Evolutionary conservation across 2,329 filamentous ascomycete genomes (phyloP).

Genomic region (Fusarium stilboides): DNA sequence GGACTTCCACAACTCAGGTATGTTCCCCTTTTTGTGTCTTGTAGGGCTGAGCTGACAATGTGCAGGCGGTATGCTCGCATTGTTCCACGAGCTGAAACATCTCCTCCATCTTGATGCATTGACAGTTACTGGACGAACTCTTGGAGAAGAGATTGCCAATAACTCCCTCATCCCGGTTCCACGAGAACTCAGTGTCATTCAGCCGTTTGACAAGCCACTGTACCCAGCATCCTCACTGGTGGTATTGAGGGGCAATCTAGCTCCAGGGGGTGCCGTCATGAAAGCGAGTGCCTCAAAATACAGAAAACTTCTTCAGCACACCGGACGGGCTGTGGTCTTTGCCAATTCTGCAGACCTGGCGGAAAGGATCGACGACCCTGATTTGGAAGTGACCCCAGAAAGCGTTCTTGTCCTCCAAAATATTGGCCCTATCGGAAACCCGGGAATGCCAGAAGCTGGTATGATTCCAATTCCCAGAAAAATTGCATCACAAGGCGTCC

Average conservation of each 20-base stretch:
- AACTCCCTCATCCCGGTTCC: constrained; percentile 72
- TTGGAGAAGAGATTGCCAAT: constrained; percentile 83
- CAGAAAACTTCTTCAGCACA: constrained; percentile 66
- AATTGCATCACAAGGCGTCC: constrained; percentile 79
- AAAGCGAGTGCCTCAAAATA: constrained; percentile 93
- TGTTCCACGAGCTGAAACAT: constrained; percentile 83
- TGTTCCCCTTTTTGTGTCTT: neutral
- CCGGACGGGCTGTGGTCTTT: constrained; percentile 73
- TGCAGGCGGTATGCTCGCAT: constrained; percentile 81
- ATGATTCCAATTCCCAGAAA: constrained; percentile 79
- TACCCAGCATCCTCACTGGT: constrained; percentile 85
- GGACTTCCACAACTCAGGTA: constrained; percentile 83
- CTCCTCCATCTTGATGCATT: constrained; percentile 83
- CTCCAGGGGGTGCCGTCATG: constrained; percentile 85
- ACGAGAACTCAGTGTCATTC: constrained; percentile 66
- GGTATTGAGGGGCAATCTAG: constrained; percentile 86
- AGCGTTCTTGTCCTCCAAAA: constrained; percentile 86
- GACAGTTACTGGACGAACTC: constrained; percentile 87
- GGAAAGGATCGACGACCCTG: constrained; percentile 68
- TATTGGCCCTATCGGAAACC: constrained; percentile 90
- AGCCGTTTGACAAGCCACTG: constrained; percentile 75
- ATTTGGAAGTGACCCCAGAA: constrained; percentile 72
- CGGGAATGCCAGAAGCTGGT: constrained; percentile 92
- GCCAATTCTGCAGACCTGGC: constrained; percentile 83
- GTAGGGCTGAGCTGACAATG: no score